Conservation (phyloP, 257 asterid genomes). For the Scutellaria baicalensis region DNA sequence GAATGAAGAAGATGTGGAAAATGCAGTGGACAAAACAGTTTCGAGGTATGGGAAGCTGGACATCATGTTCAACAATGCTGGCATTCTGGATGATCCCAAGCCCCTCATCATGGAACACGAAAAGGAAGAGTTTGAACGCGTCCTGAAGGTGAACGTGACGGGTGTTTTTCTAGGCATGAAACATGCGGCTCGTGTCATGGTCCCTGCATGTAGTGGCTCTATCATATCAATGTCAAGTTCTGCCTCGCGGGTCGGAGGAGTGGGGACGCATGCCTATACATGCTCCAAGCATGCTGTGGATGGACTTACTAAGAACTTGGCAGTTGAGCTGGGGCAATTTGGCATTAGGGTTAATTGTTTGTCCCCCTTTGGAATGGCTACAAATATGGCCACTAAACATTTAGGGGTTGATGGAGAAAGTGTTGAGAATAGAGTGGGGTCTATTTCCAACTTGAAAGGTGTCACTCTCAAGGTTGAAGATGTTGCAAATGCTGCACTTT, state of each 20-base stretch:
- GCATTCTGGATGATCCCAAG: conserved; percentile 16
- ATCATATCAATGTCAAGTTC: conserved; percentile 42
- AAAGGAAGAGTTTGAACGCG: conserved; percentile 35
- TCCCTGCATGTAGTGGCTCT: conserved; percentile 35
- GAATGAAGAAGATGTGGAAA: conserved; percentile 30
- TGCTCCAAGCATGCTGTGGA: conserved; percentile 46
- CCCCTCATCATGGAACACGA: conserved; percentile 23
- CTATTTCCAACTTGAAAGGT: conserved; percentile 32
- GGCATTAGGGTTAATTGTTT: conserved; percentile 46
- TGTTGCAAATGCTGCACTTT: conserved; percentile 47
- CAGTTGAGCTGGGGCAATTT: conserved; percentile 42
- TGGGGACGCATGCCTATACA: conserved; percentile 38
- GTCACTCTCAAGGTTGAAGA: conserved; percentile 24
- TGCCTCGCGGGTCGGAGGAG: conserved; percentile 27
- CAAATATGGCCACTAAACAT: conserved; percentile 24
- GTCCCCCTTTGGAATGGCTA: conserved; percentile 34
- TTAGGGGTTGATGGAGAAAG: conserved; percentile 24
- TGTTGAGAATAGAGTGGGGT: conserved; percentile 10
- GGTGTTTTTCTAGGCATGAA: conserved; percentile 46
- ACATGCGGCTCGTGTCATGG: conserved; percentile 51
- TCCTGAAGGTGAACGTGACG: conserved; percentile 26
- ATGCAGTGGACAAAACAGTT: conserved; percentile 34
- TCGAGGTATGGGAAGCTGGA: conserved; percentile 42
- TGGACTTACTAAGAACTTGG: conserved; percentile 46
- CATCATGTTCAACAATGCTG: conserved; percentile 60